Conservation (phyloP, 208 protist genomes). For the Acanthamoeba divionensis region DNA sequence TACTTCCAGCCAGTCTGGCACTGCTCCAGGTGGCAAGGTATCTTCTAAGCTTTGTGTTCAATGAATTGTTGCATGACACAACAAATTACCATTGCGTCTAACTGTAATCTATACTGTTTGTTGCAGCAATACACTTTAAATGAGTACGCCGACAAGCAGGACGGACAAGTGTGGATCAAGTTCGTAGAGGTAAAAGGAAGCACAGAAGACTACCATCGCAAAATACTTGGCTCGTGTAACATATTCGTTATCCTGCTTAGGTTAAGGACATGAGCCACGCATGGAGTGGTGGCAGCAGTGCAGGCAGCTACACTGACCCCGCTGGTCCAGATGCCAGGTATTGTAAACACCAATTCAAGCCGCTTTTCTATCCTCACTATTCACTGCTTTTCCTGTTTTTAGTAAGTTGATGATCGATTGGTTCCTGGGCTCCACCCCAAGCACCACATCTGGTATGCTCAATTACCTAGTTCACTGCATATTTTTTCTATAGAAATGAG, state of each 20-base stretch:
- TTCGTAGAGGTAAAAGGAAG: neutral
- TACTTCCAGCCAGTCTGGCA: neutral
- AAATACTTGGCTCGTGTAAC: too few relatives aligned
- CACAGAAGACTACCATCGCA: too few relatives aligned
- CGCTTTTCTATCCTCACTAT: too few relatives aligned
- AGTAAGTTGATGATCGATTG: conserved; percentile 5
- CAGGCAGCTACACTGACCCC: conserved; percentile 32
- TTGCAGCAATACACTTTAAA: neutral
- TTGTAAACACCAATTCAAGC: too few relatives aligned
- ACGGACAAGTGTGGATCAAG: conserved; percentile 1
- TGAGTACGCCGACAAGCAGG: neutral
- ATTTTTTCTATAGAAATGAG: too few relatives aligned
- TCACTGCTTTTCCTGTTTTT: too few relatives aligned
- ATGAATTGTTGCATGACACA: neutral
- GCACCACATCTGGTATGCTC: too few relatives aligned
- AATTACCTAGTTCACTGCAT: too few relatives aligned
- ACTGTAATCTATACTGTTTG: too few relatives aligned
- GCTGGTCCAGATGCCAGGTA: neutral
- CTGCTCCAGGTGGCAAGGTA: neutral
- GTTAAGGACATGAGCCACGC: conserved; percentile 36
- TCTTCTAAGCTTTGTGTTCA: neutral
- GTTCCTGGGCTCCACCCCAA: neutral
- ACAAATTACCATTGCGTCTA: too few relatives aligned
- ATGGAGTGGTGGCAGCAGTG: neutral
- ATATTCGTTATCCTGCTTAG: too few relatives aligned